Conservation (phyloP, 257 asterid species). For the Nicotiana tabacum region DNA sequence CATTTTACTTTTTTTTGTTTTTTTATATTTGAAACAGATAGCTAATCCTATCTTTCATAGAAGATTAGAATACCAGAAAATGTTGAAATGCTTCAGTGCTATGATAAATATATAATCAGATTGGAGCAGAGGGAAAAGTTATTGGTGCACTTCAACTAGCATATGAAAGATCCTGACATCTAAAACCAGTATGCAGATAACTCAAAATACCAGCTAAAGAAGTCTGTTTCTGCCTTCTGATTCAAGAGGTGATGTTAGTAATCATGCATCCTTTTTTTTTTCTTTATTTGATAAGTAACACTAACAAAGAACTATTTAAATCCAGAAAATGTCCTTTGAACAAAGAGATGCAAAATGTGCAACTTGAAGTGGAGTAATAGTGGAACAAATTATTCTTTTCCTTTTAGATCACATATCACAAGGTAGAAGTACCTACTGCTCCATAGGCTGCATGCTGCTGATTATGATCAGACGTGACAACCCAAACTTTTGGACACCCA, state of each 20-base stretch:
- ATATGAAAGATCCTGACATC: not conserved
- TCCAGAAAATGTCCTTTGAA: not conserved
- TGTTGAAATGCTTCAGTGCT: not conserved
- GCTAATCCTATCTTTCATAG: not conserved
- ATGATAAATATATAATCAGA: not conserved
- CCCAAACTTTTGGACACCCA: conserved; percentile 99
- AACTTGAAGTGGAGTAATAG: not conserved
- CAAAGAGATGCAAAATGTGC: not conserved
- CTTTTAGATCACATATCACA: not conserved
- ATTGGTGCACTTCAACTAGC: not conserved
- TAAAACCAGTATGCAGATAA: not conserved
- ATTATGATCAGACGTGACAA: conserved; percentile 77
- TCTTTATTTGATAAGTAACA: not conserved
- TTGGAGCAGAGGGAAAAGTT: not conserved
- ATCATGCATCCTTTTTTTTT: not conserved
- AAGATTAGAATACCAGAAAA: not conserved
- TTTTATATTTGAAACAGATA: not conserved
- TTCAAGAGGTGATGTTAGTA: not conserved
- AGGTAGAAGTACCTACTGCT: conserved; percentile 56
- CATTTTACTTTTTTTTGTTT: not conserved
- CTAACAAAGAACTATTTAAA: not conserved
- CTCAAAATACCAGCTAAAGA: not conserved
- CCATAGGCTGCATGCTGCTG: conserved; percentile 91
- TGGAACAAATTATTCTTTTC: not conserved
- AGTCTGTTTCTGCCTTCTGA: not conserved